phyloP scores from a whole-genome alignment of 108 stramenopile genomes.

The Aurantiochytrium sp. region DNA sequence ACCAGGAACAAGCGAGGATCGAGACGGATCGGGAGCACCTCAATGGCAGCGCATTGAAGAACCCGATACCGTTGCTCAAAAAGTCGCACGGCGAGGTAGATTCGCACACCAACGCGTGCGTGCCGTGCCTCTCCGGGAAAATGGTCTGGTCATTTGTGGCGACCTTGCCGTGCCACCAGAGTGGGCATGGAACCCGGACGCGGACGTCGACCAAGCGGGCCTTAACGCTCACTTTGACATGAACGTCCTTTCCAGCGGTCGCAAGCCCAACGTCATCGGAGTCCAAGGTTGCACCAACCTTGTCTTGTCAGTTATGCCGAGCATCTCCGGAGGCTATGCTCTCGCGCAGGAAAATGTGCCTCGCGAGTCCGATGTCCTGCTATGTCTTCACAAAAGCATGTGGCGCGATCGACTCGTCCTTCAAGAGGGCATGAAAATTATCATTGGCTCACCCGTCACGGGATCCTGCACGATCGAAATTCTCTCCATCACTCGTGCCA shows the following conservation, averaged over 20 bases:
- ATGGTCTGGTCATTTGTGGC: neutral
- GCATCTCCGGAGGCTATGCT: neutral
- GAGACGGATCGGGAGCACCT: too few relatives aligned
- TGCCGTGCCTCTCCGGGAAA: neutral
- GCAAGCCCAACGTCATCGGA: neutral
- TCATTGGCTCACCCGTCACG: neutral
- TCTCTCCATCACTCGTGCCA: neutral
- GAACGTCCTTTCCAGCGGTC: neutral
- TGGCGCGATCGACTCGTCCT: neutral
- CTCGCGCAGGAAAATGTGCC: neutral
- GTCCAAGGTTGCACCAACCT: neutral
- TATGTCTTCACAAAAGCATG: neutral
- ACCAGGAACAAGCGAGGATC: neutral
- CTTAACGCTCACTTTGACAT: neutral
- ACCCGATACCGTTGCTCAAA: neutral
- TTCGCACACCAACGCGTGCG: neutral
- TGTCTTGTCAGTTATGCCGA: neutral
- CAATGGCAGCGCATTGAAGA: neutral
- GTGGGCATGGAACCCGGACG: neutral
- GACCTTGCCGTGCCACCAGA: neutral
- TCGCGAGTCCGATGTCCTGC: neutral
- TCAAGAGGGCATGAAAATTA: neutral
- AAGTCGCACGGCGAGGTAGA: neutral
- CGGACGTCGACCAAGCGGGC: neutral
- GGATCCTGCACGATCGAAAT: neutral